Base-by-base conservation (phyloP, 768 basidiomycete genomes). In the Obba rivulosa region DNA sequence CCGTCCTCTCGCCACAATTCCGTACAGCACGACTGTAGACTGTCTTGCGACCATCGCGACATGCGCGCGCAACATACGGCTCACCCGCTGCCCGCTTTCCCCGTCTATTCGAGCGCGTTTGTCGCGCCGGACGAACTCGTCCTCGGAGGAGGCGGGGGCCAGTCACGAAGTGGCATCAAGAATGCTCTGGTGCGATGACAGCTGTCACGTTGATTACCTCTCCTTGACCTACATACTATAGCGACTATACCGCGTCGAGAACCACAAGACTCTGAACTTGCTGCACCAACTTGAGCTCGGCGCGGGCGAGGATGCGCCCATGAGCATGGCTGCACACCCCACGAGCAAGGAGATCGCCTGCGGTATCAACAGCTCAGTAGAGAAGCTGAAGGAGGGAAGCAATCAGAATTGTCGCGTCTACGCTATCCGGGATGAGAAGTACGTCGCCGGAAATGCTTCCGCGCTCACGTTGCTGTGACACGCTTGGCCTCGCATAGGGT, bases 341-440 rank as follows among this genome's bases (percentile, higher is more conserved):
- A 64, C 80, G 76, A 69, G 63, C 42, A 70, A 75, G 62, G 69
- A 70, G 53, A 55, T 98, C 45, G 77, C 86, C 0, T 94, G 93
- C 54, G 95, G 95, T 13, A 79, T 97, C 51, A 98, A 97, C 65
- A 90, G 89, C 49, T 63, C 86, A 0, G 65, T 72, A 20, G 80
- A 85, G 31, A 70, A 75, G 45, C 62, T 93, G 18, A 62, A 77
- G 56, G 75, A 69, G 17, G 85, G 85, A 7, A 70, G 77, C 57
- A 98, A 97, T 58, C 76, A 87, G 63, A 94, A 98, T 56, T 91
- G 92, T 61, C 80, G 95, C 41, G 70, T 83, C 34, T 94, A 83
- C 56, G 62, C 60, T 37, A 64, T 85, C 34, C 69, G 73, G 34
- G 77, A 80, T 18, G 65, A 80, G 56, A 80, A 77, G 88, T 90